Evolutionary conservation across 2,329 filamentous ascomycete species (phyloP), one percentile per base, ranked within the genome.

Genomic region (Microsporum ferrugineum): DNA sequence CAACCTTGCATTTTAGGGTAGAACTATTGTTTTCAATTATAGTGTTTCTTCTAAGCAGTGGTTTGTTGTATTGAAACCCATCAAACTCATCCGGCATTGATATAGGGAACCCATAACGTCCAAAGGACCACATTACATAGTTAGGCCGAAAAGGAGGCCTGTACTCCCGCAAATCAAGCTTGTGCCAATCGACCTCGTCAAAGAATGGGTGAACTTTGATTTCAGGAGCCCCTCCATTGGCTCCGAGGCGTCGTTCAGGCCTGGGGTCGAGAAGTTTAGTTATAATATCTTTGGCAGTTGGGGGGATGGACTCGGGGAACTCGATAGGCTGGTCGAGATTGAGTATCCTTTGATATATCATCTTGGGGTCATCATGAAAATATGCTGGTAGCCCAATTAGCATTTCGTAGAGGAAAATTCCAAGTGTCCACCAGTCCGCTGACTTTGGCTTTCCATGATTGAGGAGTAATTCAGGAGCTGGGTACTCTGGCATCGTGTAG

Each of bases 371-470:
- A 23, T 56, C 43, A 57, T 59, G 38, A 23, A 55, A 62, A 27
- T 59, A 62, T 43, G 60, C 53, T 33, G 60, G 60, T 59, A 62
- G 43, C 58, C 60, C 60, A 34, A 47, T 62, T 47, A 62, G 55
- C 56, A 62, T 62, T 47, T 65, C 64, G 61, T 63, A 63, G 59
- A 64, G 60, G 39, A 65, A 39, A 33, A 64, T 60, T 39, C 64
- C 62, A 45, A 63, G 59, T 41, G 57, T 57, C 64, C 62, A 64
- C 57, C 64, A 64, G 61, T 65, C 62, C 14, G 38, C 49, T 36
- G 64, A 56, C 41, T 41, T 17, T 29, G 60, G 60, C 39, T 45
- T 8, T 45, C 55, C 55, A 60, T 61, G 12, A 23, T 23, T 23
- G 43, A 47, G 39, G 38, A 62, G 23, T 60, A 64, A 56, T 43